Percentiles rank a stretch among this genome's conserved stretches.
Evolutionary conservation across 2,329 filamentous ascomycete genomes (phyloP).

Genomic region (Alternaria metachromatica): DNA sequence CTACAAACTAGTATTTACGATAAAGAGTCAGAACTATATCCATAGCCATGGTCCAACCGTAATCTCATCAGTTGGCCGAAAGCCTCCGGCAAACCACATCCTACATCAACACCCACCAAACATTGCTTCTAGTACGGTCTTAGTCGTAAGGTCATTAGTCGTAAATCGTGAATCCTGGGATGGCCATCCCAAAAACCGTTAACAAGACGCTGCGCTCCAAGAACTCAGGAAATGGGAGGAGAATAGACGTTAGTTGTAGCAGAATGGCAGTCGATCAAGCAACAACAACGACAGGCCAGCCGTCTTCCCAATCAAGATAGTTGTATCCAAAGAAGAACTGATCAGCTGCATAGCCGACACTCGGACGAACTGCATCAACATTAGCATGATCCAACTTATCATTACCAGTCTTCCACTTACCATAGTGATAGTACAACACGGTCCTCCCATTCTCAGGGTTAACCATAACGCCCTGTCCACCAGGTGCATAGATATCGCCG

Average conservation of each 20-base stretch:
- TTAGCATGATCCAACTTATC: conserved; percentile 3
- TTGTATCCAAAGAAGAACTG: conserved; percentile 43
- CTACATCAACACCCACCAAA: neutral
- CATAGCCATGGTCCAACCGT: neutral
- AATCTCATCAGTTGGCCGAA: neutral
- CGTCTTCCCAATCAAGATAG: conserved; percentile 35
- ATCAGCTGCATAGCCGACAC: conserved; percentile 29
- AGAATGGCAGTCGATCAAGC: neutral
- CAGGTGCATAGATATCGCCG: conserved; percentile 48
- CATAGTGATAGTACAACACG: conserved; percentile 44
- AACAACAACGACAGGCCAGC: conserved; percentile 37
- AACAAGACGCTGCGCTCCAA: neutral
- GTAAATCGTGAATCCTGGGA: neutral
- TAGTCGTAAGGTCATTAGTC: neutral
- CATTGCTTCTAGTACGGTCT: neutral
- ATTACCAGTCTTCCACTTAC: conserved; percentile 8
- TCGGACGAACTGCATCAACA: conserved; percentile 24
- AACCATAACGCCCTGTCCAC: conserved; percentile 39
- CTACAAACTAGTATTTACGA: neutral
- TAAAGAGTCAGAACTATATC: neutral
- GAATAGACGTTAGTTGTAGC: neutral
- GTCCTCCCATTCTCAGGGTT: conserved; percentile 20
- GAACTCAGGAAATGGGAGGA: neutral
- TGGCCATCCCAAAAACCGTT: neutral
- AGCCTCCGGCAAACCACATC: neutral